Evolutionary conservation across 768 basidiomycete genomes (phyloP).

Genomic region (Antrodiella citrinella): DNA sequence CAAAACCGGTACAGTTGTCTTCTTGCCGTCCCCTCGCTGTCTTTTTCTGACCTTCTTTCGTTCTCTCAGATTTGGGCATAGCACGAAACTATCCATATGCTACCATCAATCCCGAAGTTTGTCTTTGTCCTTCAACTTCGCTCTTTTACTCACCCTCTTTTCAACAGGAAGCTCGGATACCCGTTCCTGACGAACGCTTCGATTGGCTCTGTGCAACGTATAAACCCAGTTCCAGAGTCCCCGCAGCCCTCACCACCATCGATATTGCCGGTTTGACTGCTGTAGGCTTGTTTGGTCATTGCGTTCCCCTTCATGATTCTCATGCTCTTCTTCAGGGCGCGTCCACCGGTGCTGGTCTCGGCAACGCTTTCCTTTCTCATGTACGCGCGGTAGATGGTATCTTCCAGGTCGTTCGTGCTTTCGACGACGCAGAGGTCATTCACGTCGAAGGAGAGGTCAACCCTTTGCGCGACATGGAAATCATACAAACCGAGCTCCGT

Average conservation of each 20-base stretch:
- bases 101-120: conserved; percentile 79
- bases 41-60: conserved; percentile 10
- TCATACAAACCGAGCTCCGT: conserved; percentile 89
- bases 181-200: conserved; percentile 89
- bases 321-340: conserved; percentile 53
- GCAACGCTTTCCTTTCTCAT: conserved; percentile 95
- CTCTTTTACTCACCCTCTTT: not conserved
- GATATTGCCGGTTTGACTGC: conserved; percentile 98
- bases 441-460: conserved; percentile 99
- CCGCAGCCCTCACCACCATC: conserved; percentile 94
- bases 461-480: conserved; percentile 94
- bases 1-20: conserved; percentile 56
- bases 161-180: conserved; percentile 76
- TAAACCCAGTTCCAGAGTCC: conserved; percentile 82
- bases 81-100: conserved; percentile 98
- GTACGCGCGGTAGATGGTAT: conserved; percentile 98
- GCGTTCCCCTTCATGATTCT: conserved; percentile 1
- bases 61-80: conserved; percentile 68
- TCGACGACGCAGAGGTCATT: conserved; percentile 98
- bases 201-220: conserved; percentile 90
- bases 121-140: conserved; percentile 2
- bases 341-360: conserved; percentile 95
- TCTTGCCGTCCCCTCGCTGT: conserved; percentile 1
- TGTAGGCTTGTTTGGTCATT: conserved; percentile 32
- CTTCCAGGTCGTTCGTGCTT: conserved; percentile 96